These are phyloP conservation scores for Xylaria digitata DNA, from an alignment of 2,329 filamentous ascomycete species.

Conservation along the genomic window DNA sequence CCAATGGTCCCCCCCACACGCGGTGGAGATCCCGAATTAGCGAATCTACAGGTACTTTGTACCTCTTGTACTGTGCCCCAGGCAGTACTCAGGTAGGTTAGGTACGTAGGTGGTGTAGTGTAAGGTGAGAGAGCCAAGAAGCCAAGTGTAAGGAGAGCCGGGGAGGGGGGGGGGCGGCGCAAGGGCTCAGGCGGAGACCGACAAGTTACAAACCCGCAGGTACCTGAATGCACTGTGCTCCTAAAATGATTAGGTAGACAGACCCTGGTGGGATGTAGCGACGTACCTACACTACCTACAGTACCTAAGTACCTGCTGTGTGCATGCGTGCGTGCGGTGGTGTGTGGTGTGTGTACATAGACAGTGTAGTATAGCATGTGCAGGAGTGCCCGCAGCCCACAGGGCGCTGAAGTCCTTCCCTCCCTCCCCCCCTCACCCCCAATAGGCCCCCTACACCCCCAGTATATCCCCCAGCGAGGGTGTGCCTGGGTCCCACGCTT, in stretches of 20 bases:
- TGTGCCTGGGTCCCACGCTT: constrained; percentile 28
- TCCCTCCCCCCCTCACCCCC: constrained; percentile 29
- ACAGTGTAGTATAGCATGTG: constrained; percentile 18
- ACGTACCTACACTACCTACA: background rate
- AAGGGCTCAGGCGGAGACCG: constrained; percentile 43
- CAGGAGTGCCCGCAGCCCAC: constrained; percentile 23
- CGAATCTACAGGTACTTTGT: constrained; percentile 25
- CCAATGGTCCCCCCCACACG: constrained; percentile 46
- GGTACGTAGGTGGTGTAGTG: constrained; percentile 9
- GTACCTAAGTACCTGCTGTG: background rate
- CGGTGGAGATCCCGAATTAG: constrained; percentile 41
- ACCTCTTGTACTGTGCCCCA: background rate
- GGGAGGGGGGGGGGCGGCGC: constrained; percentile 37
- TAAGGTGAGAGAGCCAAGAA: constrained; percentile 19
- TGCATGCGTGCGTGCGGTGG: background rate
- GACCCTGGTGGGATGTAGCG: constrained; percentile 27
- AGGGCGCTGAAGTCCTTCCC: constrained; percentile 30
- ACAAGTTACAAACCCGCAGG: constrained; percentile 43
- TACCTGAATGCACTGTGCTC: constrained; percentile 45
- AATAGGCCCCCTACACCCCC: constrained; percentile 35
- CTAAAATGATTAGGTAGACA: background rate
- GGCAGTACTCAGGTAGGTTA: background rate
- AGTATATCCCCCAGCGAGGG: constrained; percentile 37
- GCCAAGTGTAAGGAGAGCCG: constrained; percentile 33
- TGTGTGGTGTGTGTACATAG: no score